A percentile compares a stretch with the other conserved stretches of the same genome.
These are phyloP conservation scores for Talinum fruticosum DNA, from an alignment of 148 eudicot genomes.

Conservation along the genomic window DNA sequence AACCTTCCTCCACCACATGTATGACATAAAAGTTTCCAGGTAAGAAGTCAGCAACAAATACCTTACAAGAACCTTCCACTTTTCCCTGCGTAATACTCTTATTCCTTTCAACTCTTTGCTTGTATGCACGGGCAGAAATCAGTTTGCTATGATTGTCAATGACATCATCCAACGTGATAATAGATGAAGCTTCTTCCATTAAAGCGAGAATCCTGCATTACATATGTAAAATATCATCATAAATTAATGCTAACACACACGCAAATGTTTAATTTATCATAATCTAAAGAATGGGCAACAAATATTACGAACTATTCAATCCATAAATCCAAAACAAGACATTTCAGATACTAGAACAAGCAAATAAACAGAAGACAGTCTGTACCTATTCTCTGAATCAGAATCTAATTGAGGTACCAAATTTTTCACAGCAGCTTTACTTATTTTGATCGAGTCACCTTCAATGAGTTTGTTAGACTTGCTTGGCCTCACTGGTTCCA, in stretches of 20 bases:
- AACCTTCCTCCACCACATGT: neutral
- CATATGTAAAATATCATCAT: constrained; percentile 9
- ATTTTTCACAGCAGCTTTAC: constrained; percentile 24
- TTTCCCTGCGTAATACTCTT: constrained; percentile 59
- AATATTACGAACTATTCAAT: neutral
- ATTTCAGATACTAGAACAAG: neutral
- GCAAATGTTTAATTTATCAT: neutral
- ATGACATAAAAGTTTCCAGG: neutral
- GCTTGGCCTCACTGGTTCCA: constrained; percentile 26
- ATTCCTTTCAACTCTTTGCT: constrained; percentile 39
- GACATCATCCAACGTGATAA: constrained; percentile 54
- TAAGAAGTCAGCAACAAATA: constrained; percentile 24
- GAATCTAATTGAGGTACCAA: constrained; percentile 40
- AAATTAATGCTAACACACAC: neutral
- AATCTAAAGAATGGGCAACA: neutral
- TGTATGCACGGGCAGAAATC: constrained; percentile 35
- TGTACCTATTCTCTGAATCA: constrained; percentile 58
- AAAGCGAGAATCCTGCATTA: constrained; percentile 56
- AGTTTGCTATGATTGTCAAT: constrained; percentile 39
- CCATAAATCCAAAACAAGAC: neutral
- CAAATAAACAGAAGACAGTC: too few relatives aligned
- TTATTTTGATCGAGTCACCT: constrained; percentile 19
- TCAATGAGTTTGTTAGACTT: constrained; percentile 22
- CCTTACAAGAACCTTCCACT: constrained; percentile 74
- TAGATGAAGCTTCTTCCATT: constrained; percentile 58